Percentiles rank a stretch among this genome's conserved stretches.
Evolutionary conservation across 345 rosid species (phyloP).

Genomic region (Fremontodendron californicum): DNA sequence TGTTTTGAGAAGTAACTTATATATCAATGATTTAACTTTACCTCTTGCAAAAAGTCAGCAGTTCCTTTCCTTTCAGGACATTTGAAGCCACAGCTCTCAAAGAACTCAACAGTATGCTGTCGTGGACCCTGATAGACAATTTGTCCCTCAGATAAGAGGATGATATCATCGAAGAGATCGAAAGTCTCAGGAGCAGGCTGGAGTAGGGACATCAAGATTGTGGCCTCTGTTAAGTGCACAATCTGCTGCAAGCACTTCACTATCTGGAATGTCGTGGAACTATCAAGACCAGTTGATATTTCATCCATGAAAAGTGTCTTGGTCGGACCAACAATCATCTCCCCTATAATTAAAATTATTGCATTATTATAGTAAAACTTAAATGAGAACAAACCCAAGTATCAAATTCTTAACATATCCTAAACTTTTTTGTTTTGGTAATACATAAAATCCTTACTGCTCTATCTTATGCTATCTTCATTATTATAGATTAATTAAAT

Average conservation of each 20-base stretch:
- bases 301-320: conserved; percentile 91
- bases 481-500: no score
- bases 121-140: conserved; percentile 92
- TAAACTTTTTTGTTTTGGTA: not conserved
- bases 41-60: conserved; percentile 95
- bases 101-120: conserved; percentile 53
- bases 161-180: conserved; percentile 79
- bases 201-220: conserved; percentile 72
- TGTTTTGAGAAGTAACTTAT: no score
- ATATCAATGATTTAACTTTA: conserved; percentile 10
- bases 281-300: conserved; percentile 91
- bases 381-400: not conserved
- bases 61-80: conserved; percentile 88
- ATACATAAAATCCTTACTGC: not conserved
- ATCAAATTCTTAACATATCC: not conserved
- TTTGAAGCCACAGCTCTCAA: conserved; percentile 61
- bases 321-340: conserved; percentile 96
- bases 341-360: conserved; percentile 42
- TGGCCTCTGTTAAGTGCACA: conserved; percentile 66
- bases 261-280: conserved; percentile 85
- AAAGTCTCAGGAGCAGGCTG: conserved; percentile 95
- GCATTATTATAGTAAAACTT: not conserved
- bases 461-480: not conserved
- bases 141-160: conserved; percentile 74
- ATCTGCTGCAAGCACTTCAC: conserved; percentile 85